Evolutionary conservation across 2,329 filamentous ascomycete genomes (phyloP).

Genomic region (Colletotrichum trifolii): DNA sequence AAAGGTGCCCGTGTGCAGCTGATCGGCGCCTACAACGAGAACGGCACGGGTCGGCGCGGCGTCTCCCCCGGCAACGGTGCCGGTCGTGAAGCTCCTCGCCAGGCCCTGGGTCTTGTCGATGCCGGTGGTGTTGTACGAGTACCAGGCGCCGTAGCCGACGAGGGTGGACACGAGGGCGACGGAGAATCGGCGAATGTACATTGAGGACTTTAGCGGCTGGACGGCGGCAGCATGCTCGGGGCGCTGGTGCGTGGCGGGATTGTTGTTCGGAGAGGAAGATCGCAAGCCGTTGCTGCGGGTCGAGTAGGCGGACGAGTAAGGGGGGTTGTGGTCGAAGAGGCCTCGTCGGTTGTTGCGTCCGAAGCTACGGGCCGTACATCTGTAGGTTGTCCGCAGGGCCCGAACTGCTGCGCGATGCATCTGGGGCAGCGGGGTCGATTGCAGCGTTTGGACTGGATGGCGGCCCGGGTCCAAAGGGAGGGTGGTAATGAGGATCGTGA

Average conservation of each 20-base stretch:
- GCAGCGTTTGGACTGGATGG: slow-evolving; percentile 34
- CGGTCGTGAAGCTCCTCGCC: slow-evolving; percentile 55
- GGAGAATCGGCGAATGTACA: slow-evolving; percentile 78
- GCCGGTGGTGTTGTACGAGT: slow-evolving; percentile 68
- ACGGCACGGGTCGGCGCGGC: slow-evolving; percentile 71
- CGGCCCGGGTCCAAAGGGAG: slow-evolving; percentile 31
- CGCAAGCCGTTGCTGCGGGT: slow-evolving; percentile 36
- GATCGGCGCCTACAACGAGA: slow-evolving; percentile 88
- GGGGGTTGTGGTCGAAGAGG: slow-evolving; percentile 43
- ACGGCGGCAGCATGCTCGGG: slow-evolving; percentile 52
- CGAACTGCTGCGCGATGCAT: slow-evolving; percentile 81
- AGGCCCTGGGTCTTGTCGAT: slow-evolving; percentile 48
- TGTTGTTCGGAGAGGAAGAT: slow-evolving; percentile 35
- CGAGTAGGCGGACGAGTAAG: slow-evolving; percentile 36
- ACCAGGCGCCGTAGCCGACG: slow-evolving; percentile 82
- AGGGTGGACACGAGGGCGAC: slow-evolving; percentile 76
- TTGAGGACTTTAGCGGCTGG: slow-evolving; percentile 72
- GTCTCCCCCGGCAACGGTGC: slow-evolving; percentile 47
- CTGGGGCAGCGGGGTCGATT: slow-evolving; percentile 44
- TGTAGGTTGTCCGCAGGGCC: slow-evolving; percentile 75
- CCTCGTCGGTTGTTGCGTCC: slow-evolving; percentile 61
- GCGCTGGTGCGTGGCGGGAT: slow-evolving; percentile 37
- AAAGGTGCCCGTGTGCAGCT: slow-evolving; percentile 88
- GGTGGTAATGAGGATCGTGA: slow-evolving; percentile 28
- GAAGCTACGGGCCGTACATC: slow-evolving; percentile 71